Evolutionary conservation across 257 asterid species (phyloP).

Genomic region (Eucommia ulmoides): DNA sequence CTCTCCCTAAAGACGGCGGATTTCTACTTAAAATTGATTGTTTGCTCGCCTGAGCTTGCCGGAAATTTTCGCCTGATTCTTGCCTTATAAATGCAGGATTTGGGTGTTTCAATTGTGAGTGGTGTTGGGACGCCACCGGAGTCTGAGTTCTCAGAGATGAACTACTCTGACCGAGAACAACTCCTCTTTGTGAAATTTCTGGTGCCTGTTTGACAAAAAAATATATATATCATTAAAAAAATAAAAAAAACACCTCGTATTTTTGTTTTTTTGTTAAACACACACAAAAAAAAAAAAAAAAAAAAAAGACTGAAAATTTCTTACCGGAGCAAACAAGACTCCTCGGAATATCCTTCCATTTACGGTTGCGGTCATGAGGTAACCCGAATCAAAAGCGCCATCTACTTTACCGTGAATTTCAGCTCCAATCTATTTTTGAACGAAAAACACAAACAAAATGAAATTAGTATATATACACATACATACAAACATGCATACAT

Average conservation of each 20-base stretch:
- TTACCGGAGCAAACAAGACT: slow-evolving; percentile 77
- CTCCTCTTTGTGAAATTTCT: slow-evolving; percentile 28
- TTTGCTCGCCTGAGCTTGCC: slow-evolving; percentile 27
- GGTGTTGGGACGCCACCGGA: neutral
- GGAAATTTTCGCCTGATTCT: slow-evolving; percentile 9
- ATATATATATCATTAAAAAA: too few species aligned
- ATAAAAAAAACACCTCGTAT: neutral
- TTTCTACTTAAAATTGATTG: slow-evolving; percentile 15
- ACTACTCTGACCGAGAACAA: slow-evolving; percentile 23
- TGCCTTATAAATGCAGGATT: slow-evolving; percentile 5
- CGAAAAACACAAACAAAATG: too few species aligned
- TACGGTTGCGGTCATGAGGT: slow-evolving; percentile 80
- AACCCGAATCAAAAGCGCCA: slow-evolving; percentile 89
- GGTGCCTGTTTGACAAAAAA: slow-evolving; percentile 40
- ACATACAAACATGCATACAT: too few species aligned
- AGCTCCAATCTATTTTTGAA: slow-evolving; percentile 63
- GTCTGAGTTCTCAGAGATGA: neutral
- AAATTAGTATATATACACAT: too few species aligned
- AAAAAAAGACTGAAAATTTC: neutral
- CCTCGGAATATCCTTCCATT: slow-evolving; percentile 83
- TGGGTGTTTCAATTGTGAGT: slow-evolving; percentile 9
- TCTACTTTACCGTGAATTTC: slow-evolving; percentile 84
- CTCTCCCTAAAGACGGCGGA: slow-evolving; percentile 14
- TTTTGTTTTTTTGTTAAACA: too few species aligned
- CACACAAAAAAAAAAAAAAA: too few species aligned